phyloP scores from a whole-genome alignment of 306 rosid species.

The Purshia tridentata region DNA sequence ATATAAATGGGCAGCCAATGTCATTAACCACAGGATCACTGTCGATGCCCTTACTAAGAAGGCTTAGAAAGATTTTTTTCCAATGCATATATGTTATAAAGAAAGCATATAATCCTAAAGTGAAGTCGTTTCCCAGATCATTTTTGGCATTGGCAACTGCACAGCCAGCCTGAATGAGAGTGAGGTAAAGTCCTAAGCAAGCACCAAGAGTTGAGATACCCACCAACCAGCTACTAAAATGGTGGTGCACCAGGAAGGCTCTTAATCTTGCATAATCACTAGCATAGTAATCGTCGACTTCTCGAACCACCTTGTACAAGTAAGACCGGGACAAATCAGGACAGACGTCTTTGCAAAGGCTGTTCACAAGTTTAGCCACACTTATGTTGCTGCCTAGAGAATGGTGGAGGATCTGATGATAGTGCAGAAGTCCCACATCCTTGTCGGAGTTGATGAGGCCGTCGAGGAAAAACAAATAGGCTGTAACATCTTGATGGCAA shows the following conservation, averaged over 20 bases:
- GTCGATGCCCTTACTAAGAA: not conserved
- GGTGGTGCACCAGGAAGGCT: slow-evolving; percentile 30
- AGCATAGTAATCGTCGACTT: slow-evolving; percentile 27
- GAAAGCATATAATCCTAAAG: not conserved
- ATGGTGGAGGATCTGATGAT: slow-evolving; percentile 39
- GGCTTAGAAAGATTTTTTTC: not conserved
- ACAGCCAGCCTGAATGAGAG: slow-evolving; percentile 31
- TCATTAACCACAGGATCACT: not conserved
- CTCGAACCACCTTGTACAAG: slow-evolving; percentile 30
- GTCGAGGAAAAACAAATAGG: slow-evolving; percentile 50
- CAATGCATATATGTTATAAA: not conserved
- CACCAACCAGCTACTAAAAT: slow-evolving; percentile 44
- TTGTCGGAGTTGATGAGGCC: slow-evolving; percentile 37
- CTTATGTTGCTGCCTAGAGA: slow-evolving; percentile 30
- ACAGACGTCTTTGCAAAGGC: slow-evolving; percentile 33
- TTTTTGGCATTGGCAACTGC: not conserved
- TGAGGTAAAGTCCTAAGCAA: slow-evolving; percentile 32
- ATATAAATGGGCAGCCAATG: no score
- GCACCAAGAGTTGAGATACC: slow-evolving; percentile 45
- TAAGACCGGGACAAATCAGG: slow-evolving; percentile 30
- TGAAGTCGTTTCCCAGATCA: rapidly evolving
- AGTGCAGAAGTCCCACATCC: slow-evolving; percentile 40
- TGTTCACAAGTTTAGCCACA: slow-evolving; percentile 42
- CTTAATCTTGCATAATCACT: slow-evolving; percentile 14
- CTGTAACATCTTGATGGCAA: slow-evolving; percentile 41